Percentiles rank a stretch among this genome's conserved stretches.
Conservation (phyloP, 1,284 basidiomycete genomes). For the Lignosus rhinocerotis region DNA sequence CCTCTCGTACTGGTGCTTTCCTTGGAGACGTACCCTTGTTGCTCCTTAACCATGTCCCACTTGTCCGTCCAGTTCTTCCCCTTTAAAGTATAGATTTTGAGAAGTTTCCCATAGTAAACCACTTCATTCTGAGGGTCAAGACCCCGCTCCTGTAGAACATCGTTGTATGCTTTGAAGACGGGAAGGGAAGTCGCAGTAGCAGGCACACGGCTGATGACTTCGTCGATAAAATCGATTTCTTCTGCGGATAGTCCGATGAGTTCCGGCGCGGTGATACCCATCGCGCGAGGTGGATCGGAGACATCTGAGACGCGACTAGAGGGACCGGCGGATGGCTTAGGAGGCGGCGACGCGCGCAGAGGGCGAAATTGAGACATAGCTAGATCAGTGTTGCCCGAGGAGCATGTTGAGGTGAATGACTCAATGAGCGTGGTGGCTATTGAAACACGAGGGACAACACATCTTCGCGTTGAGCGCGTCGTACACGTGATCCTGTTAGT, state of each 20-base stretch:
- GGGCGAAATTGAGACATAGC: slow-evolving; percentile 35
- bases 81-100: slow-evolving; percentile 77
- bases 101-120: slow-evolving; percentile 74
- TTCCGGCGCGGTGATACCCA: slow-evolving; percentile 52
- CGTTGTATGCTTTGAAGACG: slow-evolving; percentile 81
- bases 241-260: slow-evolving; percentile 54
- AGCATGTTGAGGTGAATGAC: slow-evolving; percentile 6
- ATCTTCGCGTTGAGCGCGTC: slow-evolving; percentile 19
- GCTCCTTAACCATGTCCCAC: slow-evolving; percentile 67
- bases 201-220: slow-evolving; percentile 67
- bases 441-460: slow-evolving; percentile 6
- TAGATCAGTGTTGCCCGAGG: slow-evolving; percentile 2
- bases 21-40: slow-evolving; percentile 42
- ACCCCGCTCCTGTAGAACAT: slow-evolving; percentile 67
- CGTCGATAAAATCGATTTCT: slow-evolving; percentile 72
- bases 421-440: background rate
- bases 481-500: slow-evolving; percentile 19
- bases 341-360: slow-evolving; percentile 33
- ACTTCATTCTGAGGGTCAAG: slow-evolving; percentile 79
- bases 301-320: slow-evolving; percentile 26
- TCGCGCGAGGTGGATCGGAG: slow-evolving; percentile 48
- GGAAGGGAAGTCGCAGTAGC: slow-evolving; percentile 67
- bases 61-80: slow-evolving; percentile 76
- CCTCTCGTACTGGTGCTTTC: slow-evolving; percentile 13
- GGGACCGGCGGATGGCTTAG: slow-evolving; percentile 19